Evolutionary conservation across 768 basidiomycete species (phyloP), one percentile per base, ranked within the genome.

Genomic region (Clitopilus passeckerianus): DNA sequence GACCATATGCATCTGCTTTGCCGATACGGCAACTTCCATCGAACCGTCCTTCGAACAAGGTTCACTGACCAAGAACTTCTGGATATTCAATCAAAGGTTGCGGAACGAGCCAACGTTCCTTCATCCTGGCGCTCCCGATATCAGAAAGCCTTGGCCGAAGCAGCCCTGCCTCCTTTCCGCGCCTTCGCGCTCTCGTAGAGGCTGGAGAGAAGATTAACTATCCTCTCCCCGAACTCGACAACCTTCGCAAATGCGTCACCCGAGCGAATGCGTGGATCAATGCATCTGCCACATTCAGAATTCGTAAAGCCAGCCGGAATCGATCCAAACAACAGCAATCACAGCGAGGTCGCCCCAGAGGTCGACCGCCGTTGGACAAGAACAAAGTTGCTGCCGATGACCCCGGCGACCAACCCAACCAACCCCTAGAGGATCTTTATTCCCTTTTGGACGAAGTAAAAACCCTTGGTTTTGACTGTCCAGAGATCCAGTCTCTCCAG

Each of bases 201-300:
- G 95, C 97, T 70, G 95, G 90, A 14, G 93, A 97, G 64, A 90
- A 89, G 57, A 91, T 95, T 71, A 87, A 83, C 59, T 85, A 85
- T 67, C 78, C 80, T 33, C 80, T 95, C 14, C 79, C 85, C 1
- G 92, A 95, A 71, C 78, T 95, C 58, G 71, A 75, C 27, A 74
- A 82, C 53, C 81, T 98, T 35, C 83, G 88, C 50, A 90, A 86
- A 71, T 91, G 91, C 67, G 91, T 98, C 56, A 82, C 71, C 46
- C 80, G 85, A 61, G 94, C 90, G 18, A 92, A 86, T 63, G 89
- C 90, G 66, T 95, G 94, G 94, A 78, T 94, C n/a, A 92, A 93
- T 60, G 79, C 85, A 8, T 90, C 91, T 33, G 91, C 91, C 63
- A 78, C 82, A 0, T 91, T 91, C 73, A 78, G 88, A 61, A 82